Base-by-base conservation (phyloP, 1,284 basidiomycete species). In the Ustilago loliicola region DNA sequence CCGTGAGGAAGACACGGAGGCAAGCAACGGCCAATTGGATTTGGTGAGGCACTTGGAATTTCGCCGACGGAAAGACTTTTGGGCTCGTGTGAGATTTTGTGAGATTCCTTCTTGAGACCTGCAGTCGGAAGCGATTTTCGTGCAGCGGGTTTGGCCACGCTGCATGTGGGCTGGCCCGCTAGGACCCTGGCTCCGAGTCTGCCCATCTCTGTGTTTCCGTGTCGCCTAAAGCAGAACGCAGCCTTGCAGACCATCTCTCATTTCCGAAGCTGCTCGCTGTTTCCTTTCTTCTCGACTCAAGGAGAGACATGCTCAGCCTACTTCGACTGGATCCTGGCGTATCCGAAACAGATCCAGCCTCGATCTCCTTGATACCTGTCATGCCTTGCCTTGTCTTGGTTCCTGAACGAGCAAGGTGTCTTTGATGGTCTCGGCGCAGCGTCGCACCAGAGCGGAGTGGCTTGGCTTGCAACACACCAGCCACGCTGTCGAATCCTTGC, bases 1-100 rank as follows among this genome's bases (percentile, higher is more conserved):
- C 29, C 54, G 38, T 23, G 3, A 23, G 27, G 25, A 3, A 17
- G 36, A 6, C 40, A 42, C 15, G n/a, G n/a, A n/a, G n/a, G n/a
- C n/a, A n/a, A n/a, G n/a, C n/a, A 11, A 38, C 59, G 59, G 48
- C 59, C 50, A 53, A 52, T 52, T 48, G 53, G 13, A 38, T 29
- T 40, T 48, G 10, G 25, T 13, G 48, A 50, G 48, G 48, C 48
- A 55, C 30, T 19, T 51, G 23, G 29, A 61, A 61, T 53, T 61
- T 61, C 59, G 29, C 59, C 50, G 59, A 61, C 59, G 50, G 50
- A 60, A 51, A 32, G 23, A 30, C n/a, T 13, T 19, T 17, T 45
- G 23, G 11, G 38, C n/a, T n/a, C 15, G 25, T 50, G 48, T 29
- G 25, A 6, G 48, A 27, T 17, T 29, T 17, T 50, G 48, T 19